Evolutionary conservation across 2,329 filamentous ascomycete species (phyloP), one percentile per base, ranked within the genome.

Genomic region (Exophiala lecanii-corni): DNA sequence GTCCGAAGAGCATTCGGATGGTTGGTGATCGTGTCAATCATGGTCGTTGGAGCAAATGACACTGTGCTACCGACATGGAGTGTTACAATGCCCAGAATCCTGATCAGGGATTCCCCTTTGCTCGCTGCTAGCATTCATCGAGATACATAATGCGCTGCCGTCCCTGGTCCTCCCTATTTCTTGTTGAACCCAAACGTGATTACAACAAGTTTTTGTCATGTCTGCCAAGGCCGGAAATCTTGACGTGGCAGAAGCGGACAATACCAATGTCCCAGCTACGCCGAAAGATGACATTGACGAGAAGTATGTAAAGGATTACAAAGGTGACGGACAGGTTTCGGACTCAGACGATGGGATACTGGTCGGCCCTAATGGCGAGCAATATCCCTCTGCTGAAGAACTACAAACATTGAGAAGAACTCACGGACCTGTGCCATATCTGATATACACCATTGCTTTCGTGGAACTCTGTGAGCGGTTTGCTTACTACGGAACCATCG

Each of bases 381-480:
- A 39, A 19, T 48, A 52, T 17, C 56, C 55, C 52, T 44, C 44
- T 2, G 36, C 41, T 10, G 45, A 51, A 31, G 50, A 49, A n/a
- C 30, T 39, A 32, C 16, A 23, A 15, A 48, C 41, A 9, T 36
- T 51, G 23, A 25, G 41, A 18, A 37, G 42, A 26, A 33, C 25
- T 17, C 30, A 36, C 9, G 81, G 78, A 52, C 72, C 72, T 58
- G 76, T 88, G 49, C 79, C 80, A 37, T 80, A 75, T 73, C 67
- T 73, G 42, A 75, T 82, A 45, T 88, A 79, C 65, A 81, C 79
- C 18, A 77, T 89, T 46, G 82, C 81, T 36, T 79, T 86, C 49
- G 78, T 84, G 46, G 84, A 89, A 64, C 68, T 86, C 43, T 85
- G 81, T 66, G 84, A 88, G 67, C 79, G 84, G 36, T 86, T 86